phyloP scores from a whole-genome alignment of 164 flowering plant genomes.

The Sedum album region DNA sequence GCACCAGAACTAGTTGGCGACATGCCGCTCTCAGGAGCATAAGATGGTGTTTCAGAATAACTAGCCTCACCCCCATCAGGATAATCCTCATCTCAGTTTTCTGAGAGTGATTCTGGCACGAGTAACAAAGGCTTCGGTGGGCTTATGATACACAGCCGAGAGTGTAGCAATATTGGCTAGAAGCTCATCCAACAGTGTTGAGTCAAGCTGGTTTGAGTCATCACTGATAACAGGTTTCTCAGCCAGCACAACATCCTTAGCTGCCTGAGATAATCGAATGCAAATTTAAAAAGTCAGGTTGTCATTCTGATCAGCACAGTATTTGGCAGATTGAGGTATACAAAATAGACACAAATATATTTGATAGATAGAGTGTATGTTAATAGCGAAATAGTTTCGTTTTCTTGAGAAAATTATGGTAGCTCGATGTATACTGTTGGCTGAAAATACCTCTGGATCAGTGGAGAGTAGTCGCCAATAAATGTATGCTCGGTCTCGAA shows the following conservation, averaged over 20 bases:
- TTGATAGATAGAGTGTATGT: no score
- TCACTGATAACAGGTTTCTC: constrained; percentile 98
- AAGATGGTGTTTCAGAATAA: constrained; percentile 65
- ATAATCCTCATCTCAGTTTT: constrained; percentile 91
- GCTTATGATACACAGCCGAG: constrained; percentile 96
- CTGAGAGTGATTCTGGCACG: constrained; percentile 68
- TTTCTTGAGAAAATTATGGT: no score
- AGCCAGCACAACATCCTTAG: constrained; percentile 97
- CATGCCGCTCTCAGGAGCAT: constrained; percentile 37
- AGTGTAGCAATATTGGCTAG: constrained; percentile 93
- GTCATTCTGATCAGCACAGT: neutral
- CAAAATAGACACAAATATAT: neutral
- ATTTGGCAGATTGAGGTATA: neutral
- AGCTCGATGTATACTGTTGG: no score
- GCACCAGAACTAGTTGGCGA: constrained; percentile 51
- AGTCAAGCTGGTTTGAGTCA: constrained; percentile 92
- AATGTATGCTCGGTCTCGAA: constrained; percentile 97
- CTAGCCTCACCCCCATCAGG: constrained; percentile 75
- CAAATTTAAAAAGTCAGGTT: neutral
- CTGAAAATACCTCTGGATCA: constrained; percentile 79
- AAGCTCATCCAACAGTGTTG: constrained; percentile 94
- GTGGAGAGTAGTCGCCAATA: constrained; percentile 99
- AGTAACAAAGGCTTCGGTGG: constrained; percentile 91
- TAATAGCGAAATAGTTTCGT: no score
- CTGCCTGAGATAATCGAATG: constrained; percentile 49